phyloP scores from a whole-genome alignment of 345 rosid species.

The Citrus australasica region DNA sequence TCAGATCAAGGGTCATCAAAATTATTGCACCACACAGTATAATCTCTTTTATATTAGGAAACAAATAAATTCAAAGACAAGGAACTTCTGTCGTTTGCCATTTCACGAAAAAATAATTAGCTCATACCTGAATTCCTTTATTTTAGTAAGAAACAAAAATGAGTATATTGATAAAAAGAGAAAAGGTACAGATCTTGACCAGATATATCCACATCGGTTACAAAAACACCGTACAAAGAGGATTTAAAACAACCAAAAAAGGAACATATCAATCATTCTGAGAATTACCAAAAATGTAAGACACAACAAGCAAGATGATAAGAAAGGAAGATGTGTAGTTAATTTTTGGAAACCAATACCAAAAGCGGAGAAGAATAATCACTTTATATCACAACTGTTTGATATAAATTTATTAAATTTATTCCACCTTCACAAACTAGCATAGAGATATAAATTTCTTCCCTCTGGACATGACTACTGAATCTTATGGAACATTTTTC shows the following conservation, averaged over 20 bases:
- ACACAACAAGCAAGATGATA: neutral
- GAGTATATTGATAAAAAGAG: neutral
- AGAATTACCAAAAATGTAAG: neutral
- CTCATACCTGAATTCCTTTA: neutral
- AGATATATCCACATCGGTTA: neutral
- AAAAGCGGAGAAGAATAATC: neutral
- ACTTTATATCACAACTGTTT: neutral
- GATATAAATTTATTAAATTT: too few species aligned
- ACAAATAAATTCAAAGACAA: neutral
- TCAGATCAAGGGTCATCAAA: neutral
- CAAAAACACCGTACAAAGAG: neutral
- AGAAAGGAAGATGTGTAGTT: neutral
- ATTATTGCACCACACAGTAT: neutral
- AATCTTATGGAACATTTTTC: too few species aligned
- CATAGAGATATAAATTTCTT: neutral
- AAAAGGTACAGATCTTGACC: neutral
- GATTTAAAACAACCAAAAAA: neutral
- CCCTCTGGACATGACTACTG: neutral
- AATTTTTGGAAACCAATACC: neutral
- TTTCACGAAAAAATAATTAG: neutral
- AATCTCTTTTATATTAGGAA: neutral
- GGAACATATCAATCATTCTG: neutral
- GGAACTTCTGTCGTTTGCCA: neutral
- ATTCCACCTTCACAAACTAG: too few species aligned
- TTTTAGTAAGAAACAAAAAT: neutral